Conservation (phyloP, 495 filamentous ascomycete species). For the Podospora conica region DNA sequence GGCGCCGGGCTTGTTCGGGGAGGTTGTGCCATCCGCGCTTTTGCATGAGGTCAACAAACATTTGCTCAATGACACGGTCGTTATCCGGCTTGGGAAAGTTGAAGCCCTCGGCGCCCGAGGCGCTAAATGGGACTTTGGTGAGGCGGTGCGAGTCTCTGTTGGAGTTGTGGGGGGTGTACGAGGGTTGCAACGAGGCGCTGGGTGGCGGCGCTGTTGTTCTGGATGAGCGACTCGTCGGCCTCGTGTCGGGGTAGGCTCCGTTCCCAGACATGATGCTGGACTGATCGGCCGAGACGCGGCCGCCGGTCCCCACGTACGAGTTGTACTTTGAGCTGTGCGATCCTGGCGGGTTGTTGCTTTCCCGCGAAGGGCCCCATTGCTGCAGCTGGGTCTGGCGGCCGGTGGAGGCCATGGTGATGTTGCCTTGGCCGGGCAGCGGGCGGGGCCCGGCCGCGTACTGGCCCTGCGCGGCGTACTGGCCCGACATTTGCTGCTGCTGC, state of each 20-base stretch:
- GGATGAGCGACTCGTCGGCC: conserved; percentile 62
- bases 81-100: conserved; percentile 66
- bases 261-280: conserved; percentile 60
- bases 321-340: conserved; percentile 53
- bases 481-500: conserved; percentile 32
- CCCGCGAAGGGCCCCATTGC: conserved; percentile 62
- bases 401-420: conserved; percentile 62
- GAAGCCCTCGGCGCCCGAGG: conserved; percentile 53
- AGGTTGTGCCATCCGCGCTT: conserved; percentile 96
- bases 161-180: conserved; percentile 39
- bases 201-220: conserved; percentile 40
- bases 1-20: conserved; percentile 88
- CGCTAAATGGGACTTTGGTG: conserved; percentile 42
- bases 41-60: conserved; percentile 90
- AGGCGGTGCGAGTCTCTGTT: conserved; percentile 47
- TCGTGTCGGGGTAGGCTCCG: conserved; percentile 63
- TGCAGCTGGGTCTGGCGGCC: conserved; percentile 66
- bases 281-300: conserved; percentile 40
- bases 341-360: conserved; percentile 42
- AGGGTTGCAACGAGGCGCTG: conserved; percentile 45
- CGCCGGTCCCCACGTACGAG: conserved; percentile 54
- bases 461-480: neutral
- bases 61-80: conserved; percentile 80
- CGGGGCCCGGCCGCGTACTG: conserved; percentile 62
- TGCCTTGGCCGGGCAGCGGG: conserved; percentile 58